Evolutionary conservation across 805 yeast genomes (phyloP).

Genomic region (Metschnikowia proteae): DNA sequence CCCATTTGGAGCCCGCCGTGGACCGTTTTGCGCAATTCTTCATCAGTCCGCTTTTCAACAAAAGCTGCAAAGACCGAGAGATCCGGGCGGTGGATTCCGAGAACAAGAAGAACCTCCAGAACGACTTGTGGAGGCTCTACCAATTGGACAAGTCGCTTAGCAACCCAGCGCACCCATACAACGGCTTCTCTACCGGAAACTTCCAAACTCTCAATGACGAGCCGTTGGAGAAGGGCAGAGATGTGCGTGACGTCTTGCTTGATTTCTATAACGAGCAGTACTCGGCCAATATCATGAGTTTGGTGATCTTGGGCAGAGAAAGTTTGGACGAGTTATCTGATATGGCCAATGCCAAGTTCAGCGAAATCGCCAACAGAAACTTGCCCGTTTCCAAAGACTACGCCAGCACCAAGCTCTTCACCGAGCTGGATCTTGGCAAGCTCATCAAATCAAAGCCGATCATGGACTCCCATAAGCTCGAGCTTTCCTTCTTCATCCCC

Average conservation of each 20-base stretch:
- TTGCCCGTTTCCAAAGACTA: slow-evolving; percentile 42
- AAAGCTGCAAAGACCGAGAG: slow-evolving; percentile 81
- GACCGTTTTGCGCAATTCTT: slow-evolving; percentile 94
- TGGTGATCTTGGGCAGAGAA: slow-evolving; percentile 82
- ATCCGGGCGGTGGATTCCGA: slow-evolving; percentile 94
- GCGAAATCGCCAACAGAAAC: slow-evolving; percentile 53
- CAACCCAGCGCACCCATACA: slow-evolving; percentile 75
- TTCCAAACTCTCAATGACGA: slow-evolving; percentile 62
- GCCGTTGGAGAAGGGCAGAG: slow-evolving; percentile 58
- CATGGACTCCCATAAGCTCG: slow-evolving; percentile 68
- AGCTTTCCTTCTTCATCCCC: slow-evolving; percentile 69
- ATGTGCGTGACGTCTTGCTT: slow-evolving; percentile 77
- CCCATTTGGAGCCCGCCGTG: slow-evolving; percentile 77
- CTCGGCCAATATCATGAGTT: slow-evolving; percentile 84
- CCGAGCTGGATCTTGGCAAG: slow-evolving; percentile 47
- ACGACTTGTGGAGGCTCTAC: slow-evolving; percentile 81
- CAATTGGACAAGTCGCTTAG: slow-evolving; percentile 77
- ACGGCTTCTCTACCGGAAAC: slow-evolving; percentile 90
- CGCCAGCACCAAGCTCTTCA: slow-evolving; percentile 43
- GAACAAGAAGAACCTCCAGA: slow-evolving; percentile 89
- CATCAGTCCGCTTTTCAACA: slow-evolving; percentile 73
- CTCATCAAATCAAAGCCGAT: slow-evolving; percentile 73
- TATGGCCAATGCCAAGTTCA: slow-evolving; percentile 68
- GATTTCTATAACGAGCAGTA: slow-evolving; percentile 70
- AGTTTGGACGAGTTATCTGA: slow-evolving; percentile 63